Base-by-base conservation (phyloP, 768 basidiomycete species). In the Lactarius akahatsu region DNA sequence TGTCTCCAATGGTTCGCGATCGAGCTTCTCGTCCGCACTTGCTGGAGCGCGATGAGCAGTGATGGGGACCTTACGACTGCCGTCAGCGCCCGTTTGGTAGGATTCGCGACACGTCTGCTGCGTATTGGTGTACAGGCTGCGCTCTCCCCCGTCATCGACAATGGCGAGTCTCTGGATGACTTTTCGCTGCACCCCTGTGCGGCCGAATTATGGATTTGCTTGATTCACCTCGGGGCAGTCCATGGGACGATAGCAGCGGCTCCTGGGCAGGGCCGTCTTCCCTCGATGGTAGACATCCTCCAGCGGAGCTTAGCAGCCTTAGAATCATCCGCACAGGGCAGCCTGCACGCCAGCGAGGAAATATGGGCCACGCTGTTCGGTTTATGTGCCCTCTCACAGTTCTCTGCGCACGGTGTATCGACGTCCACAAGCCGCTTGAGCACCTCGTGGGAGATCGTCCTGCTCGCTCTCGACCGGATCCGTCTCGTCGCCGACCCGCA, bases 311-410 rank as follows among this genome's bases (percentile, higher is more conserved):
- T 84, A 32, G 72, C 77, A 32, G 68, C 72, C 28, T 64, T 61
- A 13, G 66, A 69, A 57, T 62, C 69, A 32, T 63, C 67, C 9
- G 68, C 75, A 15, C 73, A 73, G 13, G 61, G 62, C 4, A 76
- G 78, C 28, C 68, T 83, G 1, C 77, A 80, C 50, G 76, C 77
- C 18, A 87, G 86, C 70, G 96, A 98, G 75, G 72, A 78, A 16
- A 77, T 86, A n/a, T 96, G 94, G 91, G 81, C 80, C 43, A 78
- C 81, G 8, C 80, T 90, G 7, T 89, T 92, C 72, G 82, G 80
- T 30, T 75, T 96, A 1, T 90, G 86, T 65, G 83, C 88, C 1
- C 75, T 96, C 15, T 91, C 91, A 0, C 94, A 95, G 71, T 91
- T 96, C 77, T 89, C 88, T 1, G 72, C 79, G 0, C 75, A 80